These are phyloP conservation scores for Endocalyx cinctus DNA, from an alignment of 2,329 filamentous ascomycete genomes.

Conservation along the genomic window DNA sequence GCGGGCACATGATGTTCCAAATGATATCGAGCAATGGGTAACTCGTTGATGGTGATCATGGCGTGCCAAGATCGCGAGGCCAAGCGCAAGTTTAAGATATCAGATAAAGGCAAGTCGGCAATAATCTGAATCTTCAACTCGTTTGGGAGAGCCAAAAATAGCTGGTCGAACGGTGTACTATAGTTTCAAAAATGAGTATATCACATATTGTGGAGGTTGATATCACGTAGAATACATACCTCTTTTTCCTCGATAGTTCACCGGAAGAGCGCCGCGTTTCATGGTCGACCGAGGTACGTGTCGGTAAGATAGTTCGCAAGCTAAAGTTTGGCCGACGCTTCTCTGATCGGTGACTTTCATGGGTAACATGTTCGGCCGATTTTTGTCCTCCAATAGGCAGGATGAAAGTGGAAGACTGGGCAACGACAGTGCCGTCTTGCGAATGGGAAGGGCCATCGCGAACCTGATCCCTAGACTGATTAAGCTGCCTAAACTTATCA, in stretches of 20 bases:
- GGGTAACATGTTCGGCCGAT: slow-evolving; percentile 30
- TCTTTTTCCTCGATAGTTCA: slow-evolving; percentile 20
- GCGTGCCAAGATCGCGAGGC: slow-evolving; percentile 56
- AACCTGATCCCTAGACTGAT: slow-evolving; percentile 41
- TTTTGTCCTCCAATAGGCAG: slow-evolving; percentile 36
- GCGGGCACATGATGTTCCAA: slow-evolving; percentile 54
- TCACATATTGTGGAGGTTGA: too few relatives aligned
- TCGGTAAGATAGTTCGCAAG: slow-evolving; percentile 25
- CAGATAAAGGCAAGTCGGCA: slow-evolving; percentile 53
- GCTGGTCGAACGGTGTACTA: slow-evolving; percentile 47
- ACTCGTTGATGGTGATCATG: slow-evolving; percentile 56
- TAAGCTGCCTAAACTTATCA: slow-evolving; percentile 54
- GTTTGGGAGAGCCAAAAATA: slow-evolving; percentile 55
- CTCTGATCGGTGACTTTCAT: slow-evolving; percentile 25
- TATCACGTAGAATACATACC: slow-evolving; percentile 14
- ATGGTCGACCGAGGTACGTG: slow-evolving; percentile 26
- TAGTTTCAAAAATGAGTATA: background rate
- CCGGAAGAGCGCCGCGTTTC: slow-evolving; percentile 20
- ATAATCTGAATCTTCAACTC: slow-evolving; percentile 62
- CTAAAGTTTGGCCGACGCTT: slow-evolving; percentile 27
- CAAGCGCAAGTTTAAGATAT: slow-evolving; percentile 54
- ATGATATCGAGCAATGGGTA: slow-evolving; percentile 57
- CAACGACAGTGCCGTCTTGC: slow-evolving; percentile 21
- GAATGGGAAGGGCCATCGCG: slow-evolving; percentile 24
- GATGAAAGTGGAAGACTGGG: slow-evolving; percentile 41